Conservation (phyloP, 139 green algal genomes). For the Closterium sp. region DNA sequence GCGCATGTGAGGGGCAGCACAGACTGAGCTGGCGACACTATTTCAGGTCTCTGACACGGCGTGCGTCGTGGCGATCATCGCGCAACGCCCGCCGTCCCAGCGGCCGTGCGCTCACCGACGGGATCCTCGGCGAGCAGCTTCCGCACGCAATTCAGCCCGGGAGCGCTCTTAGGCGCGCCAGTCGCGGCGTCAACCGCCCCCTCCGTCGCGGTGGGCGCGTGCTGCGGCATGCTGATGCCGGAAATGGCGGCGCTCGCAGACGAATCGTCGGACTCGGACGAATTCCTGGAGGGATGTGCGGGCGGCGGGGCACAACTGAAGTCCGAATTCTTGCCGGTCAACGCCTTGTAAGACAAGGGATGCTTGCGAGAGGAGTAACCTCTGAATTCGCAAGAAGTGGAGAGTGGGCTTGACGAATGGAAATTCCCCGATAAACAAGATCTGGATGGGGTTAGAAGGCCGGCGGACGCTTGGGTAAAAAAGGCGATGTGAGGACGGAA, state of each 20-base stretch:
- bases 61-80: not conserved
- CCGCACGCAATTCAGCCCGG: not conserved
- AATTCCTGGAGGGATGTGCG: not conserved
- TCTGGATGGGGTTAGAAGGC: not conserved
- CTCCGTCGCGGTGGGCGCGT: not conserved
- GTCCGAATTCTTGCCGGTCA: not conserved
- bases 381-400: not conserved
- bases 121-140: not conserved
- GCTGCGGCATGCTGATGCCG: not conserved
- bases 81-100: too few species aligned
- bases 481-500: not conserved
- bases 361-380: not conserved
- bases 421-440: not conserved
- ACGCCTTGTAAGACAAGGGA: not conserved
- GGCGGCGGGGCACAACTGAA: not conserved
- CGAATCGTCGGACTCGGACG: not conserved
- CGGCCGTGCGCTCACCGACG: not conserved
- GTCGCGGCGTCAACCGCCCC: too few species aligned
- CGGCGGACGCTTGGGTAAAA: not conserved
- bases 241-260: too few species aligned
- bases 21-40: too few species aligned
- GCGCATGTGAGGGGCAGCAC: too few species aligned
- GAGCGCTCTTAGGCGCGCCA: not conserved
- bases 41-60: not conserved
- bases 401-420: not conserved